Base-by-base conservation (phyloP, 2,329 filamentous ascomycete species). In the Botrytis cinerea region DNA sequence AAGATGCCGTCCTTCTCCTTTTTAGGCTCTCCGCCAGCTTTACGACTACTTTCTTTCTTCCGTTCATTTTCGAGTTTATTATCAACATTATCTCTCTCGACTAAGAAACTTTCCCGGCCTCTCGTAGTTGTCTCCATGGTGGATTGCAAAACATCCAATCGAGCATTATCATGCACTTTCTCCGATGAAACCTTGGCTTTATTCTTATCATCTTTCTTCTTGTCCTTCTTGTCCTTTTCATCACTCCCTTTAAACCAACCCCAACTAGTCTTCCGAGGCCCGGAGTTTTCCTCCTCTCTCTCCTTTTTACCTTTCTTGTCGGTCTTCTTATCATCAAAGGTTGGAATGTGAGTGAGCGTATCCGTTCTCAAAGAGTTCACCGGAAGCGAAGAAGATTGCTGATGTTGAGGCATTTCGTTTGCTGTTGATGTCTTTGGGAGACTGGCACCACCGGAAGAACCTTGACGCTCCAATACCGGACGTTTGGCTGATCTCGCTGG, bases 1-100 rank as follows among this genome's bases (percentile, higher is more conserved):
- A 99, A 95, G n/a, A 98, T 87, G 12, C 94, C 91, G 75, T 97
- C 94, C 80, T 97, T 97, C 77, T 98, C 95, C 81, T 95, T 97
- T 83, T 95, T 97, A 32, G 90, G 87, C 46, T 92, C 92, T 1
- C 87, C 87, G 0, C 87, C 87, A 7, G 90, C 88, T 80, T 94
- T 96, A 62, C 93, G 90, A 75, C 85, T 87, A 78, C 89, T 91
- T 77, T 94, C 92, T 81, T 96, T 97, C 82, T 92, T 95, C 62
- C 93, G 88, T 79, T 97, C 94, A 76, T 94, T 92, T 73, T 94
- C 90, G 12, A 96, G 83, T 80, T 92, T 94, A 75, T 84, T 85
- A 76, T 93, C 91, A 71, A 92, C 82, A 75, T 84, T 90, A 38
- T 96, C 92, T 28, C 95, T 91, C 78, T 98, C 94, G 59, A 97